Conservation (phyloP, 2,329 filamentous ascomycete species). For the Metarhizium guizhouense region DNA sequence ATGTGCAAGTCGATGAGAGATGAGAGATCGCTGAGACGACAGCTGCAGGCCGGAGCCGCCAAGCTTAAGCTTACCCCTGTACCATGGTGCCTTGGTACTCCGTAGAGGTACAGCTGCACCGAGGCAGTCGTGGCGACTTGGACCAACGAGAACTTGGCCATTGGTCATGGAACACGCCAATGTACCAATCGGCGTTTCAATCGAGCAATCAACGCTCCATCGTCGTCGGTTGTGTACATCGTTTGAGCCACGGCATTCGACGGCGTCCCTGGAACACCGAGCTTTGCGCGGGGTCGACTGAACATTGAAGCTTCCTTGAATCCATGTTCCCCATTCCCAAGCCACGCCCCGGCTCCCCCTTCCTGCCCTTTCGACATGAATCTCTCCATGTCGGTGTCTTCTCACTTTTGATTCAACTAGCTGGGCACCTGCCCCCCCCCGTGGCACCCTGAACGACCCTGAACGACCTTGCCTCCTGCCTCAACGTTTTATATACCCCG, state of each 20-base stretch:
- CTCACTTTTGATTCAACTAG: background rate
- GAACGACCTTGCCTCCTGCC: background rate
- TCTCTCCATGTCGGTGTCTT: too few species aligned
- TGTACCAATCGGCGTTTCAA: background rate
- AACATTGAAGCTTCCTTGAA: background rate
- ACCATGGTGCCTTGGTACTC: too few species aligned
- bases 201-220: background rate
- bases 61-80: too few species aligned
- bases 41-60: too few species aligned
- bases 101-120: too few species aligned
- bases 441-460: background rate
- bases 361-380: too few species aligned
- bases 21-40: too few species aligned
- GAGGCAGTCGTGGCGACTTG: background rate
- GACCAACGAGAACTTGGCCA: conserved; percentile 2
- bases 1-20: too few species aligned
- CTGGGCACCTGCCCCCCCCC: background rate
- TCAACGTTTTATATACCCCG: background rate
- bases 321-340: background rate
- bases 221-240: too few species aligned
- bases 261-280: background rate
- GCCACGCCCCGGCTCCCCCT: background rate
- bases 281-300: background rate
- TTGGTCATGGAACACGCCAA: background rate
- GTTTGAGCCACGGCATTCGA: background rate